A percentile compares a stretch with the other conserved stretches of the same genome.
Conservation (phyloP, 805 yeast species). For the Suhomyces pyralidae region DNA sequence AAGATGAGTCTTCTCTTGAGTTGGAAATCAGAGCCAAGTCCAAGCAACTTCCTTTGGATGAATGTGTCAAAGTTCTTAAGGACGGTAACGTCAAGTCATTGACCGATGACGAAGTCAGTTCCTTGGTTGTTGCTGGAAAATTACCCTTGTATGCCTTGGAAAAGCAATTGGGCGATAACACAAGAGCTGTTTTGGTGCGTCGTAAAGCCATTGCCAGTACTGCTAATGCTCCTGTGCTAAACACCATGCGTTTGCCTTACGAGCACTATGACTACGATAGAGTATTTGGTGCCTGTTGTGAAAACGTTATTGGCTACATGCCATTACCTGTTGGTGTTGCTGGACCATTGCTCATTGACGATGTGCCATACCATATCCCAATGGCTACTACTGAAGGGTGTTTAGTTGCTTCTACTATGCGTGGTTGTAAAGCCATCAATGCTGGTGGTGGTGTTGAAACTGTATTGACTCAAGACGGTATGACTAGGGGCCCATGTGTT, state of each 20-base stretch:
- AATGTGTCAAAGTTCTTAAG: slow-evolving; percentile 58
- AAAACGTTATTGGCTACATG: slow-evolving; percentile 94
- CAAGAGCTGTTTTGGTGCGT: slow-evolving; percentile 92
- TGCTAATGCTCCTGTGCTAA: slow-evolving; percentile 78
- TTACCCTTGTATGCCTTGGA: slow-evolving; percentile 92
- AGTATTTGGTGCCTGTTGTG: slow-evolving; percentile 98
- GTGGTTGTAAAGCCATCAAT: slow-evolving; percentile 98
- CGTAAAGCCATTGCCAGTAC: slow-evolving; percentile 85
- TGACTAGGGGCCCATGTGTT: slow-evolving; percentile 99
- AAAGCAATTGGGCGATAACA: slow-evolving; percentile 81
- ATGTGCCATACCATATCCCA: slow-evolving; percentile 84
- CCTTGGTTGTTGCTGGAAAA: slow-evolving; percentile 69
- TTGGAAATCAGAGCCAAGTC: slow-evolving; percentile 21
- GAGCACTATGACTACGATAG: slow-evolving; percentile 86
- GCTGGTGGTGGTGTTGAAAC: slow-evolving; percentile 96
- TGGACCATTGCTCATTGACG: slow-evolving; percentile 92
- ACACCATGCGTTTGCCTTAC: slow-evolving; percentile 72
- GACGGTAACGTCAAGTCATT: slow-evolving; percentile 69
- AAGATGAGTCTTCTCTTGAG: slow-evolving; percentile 19
- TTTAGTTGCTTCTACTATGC: slow-evolving; percentile 95
- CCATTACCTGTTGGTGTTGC: slow-evolving; percentile 98
- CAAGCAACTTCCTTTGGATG: slow-evolving; percentile 52
- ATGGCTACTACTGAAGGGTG: slow-evolving; percentile 99
- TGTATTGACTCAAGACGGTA: slow-evolving; percentile 91
- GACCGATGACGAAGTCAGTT: slow-evolving; percentile 68